A percentile compares a stretch with the other conserved stretches of the same genome.
Evolutionary conservation across 176 grass and related monocot species (phyloP).

Genomic region (Raddia guianensis): DNA sequence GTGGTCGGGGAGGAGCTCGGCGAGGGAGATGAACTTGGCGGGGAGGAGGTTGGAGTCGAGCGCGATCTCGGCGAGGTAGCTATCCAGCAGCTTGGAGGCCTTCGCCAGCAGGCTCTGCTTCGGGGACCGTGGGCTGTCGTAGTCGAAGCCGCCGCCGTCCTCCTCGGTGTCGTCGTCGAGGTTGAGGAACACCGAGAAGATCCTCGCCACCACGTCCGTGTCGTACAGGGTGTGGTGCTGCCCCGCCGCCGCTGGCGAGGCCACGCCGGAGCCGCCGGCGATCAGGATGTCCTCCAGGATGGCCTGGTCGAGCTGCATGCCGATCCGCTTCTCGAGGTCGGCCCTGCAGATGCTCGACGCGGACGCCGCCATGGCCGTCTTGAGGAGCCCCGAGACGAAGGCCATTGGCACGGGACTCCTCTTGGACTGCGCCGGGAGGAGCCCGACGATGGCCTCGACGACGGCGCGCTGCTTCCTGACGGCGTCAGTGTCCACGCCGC

Average conservation of each 20-base stretch:
- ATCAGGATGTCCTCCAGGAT: constrained; percentile 93
- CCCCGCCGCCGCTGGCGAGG: background rate
- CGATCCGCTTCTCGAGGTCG: constrained; percentile 87
- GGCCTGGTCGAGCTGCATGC: constrained; percentile 82
- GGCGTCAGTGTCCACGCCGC: constrained; percentile 41
- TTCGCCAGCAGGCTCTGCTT: constrained; percentile 78
- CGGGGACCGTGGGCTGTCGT: constrained; percentile 70
- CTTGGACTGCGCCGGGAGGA: constrained; percentile 81
- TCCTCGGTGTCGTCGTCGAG: constrained; percentile 59
- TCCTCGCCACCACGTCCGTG: constrained; percentile 72
- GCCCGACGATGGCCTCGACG: constrained; percentile 64
- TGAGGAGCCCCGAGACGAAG: constrained; percentile 85
- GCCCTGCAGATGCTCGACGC: constrained; percentile 64
- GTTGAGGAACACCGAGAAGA: constrained; percentile 84
- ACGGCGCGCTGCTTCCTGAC: constrained; percentile 66
- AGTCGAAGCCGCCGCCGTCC: constrained; percentile 59
- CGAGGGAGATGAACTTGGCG: constrained; percentile 82
- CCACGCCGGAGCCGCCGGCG: constrained; percentile 28
- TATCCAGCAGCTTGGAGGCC: constrained; percentile 88
- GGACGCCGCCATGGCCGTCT: constrained; percentile 60
- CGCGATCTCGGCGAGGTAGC: constrained; percentile 92
- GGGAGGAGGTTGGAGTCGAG: constrained; percentile 80
- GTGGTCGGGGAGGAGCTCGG: constrained; percentile 87
- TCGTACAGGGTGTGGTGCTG: constrained; percentile 66
- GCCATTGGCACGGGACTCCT: constrained; percentile 84